Evolutionary conservation across 2,329 filamentous ascomycete genomes (phyloP).

Genomic region (Xylariales sp.): DNA sequence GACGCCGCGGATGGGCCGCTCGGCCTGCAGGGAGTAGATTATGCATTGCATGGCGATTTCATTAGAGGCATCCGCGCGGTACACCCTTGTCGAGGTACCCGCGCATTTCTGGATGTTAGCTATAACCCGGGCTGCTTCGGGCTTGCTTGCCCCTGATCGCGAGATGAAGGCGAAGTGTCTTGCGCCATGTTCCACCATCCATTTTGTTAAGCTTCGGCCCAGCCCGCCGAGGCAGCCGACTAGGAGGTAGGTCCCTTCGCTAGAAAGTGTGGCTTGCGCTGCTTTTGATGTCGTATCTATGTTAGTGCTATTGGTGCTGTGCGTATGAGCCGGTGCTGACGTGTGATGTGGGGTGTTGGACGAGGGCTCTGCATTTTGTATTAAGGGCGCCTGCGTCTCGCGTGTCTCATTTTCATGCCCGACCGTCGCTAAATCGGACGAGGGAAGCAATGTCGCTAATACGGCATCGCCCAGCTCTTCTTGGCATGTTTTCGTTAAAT

Average conservation of each 20-base stretch:
- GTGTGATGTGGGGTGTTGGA: neutral
- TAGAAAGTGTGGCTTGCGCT: constrained; percentile 21
- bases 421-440: neutral
- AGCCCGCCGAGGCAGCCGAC: constrained; percentile 54
- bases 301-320: neutral
- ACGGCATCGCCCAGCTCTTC: neutral
- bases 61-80: constrained; percentile 29
- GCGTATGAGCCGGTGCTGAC: neutral
- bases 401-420: neutral
- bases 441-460: neutral
- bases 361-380: neutral
- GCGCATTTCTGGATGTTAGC: constrained; percentile 17
- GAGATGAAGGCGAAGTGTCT: constrained; percentile 51
- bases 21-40: constrained; percentile 24
- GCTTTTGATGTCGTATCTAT: constrained; percentile 17
- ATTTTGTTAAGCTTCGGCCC: constrained; percentile 50
- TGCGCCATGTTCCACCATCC: constrained; percentile 51
- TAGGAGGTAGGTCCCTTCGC: constrained; percentile 47
- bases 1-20: constrained; percentile 43
- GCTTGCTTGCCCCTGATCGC: constrained; percentile 45
- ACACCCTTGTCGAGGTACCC: constrained; percentile 25
- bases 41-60: constrained; percentile 28
- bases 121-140: constrained; percentile 41
- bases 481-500: neutral
- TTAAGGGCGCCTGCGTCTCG: neutral